Evolutionary conservation across 306 rosid genomes (phyloP).

Genomic region (Castanospermum australe): DNA sequence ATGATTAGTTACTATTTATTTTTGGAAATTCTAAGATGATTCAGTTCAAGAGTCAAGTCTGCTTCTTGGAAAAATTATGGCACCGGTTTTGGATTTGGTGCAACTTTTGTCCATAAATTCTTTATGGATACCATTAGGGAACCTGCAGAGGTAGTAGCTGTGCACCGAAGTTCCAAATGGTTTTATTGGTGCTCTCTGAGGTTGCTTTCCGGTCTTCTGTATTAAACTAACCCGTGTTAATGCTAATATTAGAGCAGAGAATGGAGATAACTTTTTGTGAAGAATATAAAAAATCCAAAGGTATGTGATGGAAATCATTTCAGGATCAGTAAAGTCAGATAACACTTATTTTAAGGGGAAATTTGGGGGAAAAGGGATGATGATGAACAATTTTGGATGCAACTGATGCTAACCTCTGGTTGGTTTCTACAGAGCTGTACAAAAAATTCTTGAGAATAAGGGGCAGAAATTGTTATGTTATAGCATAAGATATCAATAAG

Average conservation of each 20-base stretch:
- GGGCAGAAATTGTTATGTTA: not conserved
- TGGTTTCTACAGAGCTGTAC: not conserved
- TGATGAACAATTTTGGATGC: not conserved
- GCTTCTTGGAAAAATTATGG: not conserved
- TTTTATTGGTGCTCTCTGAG: not conserved
- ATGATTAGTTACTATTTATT: not conserved
- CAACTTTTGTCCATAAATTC: not conserved
- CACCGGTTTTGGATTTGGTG: not conserved
- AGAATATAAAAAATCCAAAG: not conserved
- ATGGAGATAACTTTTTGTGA: too few species aligned
- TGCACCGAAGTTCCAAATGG: not conserved
- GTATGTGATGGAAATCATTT: constrained; percentile 14
- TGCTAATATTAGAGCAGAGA: not conserved
- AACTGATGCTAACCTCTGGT: not conserved
- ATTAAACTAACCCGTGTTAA: not conserved
- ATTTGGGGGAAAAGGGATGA: not conserved
- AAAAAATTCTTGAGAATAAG: not conserved
- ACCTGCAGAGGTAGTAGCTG: not conserved
- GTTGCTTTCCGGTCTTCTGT: constrained; percentile 7
- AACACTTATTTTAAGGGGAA: not conserved
- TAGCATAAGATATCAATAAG: not conserved
- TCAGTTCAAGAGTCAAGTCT: not conserved
- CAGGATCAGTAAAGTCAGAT: not conserved
- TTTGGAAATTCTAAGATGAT: constrained; percentile 4
- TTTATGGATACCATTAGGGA: constrained; percentile 1